Evolutionary conservation across 495 filamentous ascomycete species (phyloP).

Genomic region (Cercophora sp.): DNA sequence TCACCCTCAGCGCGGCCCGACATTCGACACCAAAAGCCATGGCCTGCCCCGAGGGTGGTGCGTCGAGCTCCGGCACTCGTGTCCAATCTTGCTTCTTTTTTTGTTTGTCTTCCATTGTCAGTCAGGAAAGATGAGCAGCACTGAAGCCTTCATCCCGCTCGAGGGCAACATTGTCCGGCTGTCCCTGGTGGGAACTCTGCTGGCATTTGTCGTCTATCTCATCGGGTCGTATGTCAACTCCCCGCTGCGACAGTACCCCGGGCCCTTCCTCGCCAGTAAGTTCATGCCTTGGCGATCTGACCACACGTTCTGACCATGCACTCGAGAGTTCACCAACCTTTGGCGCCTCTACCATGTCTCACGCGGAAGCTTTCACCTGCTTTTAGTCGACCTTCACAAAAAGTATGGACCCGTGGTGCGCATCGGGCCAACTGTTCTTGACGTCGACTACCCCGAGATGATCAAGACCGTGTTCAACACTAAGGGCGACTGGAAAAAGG

Average conservation of each 20-base stretch:
- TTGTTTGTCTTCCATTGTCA: no score
- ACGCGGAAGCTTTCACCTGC: constrained; percentile 14
- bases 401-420: constrained; percentile 38
- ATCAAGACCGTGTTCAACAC: constrained; percentile 22
- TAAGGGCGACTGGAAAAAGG: constrained; percentile 23
- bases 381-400: constrained; percentile 27
- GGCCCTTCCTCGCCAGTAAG: constrained; percentile 35
- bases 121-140: no score
- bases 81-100: no score
- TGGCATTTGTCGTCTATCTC: background rate
- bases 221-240: constrained; percentile 1
- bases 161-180: background rate
- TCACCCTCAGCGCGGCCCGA: no score
- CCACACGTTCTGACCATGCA: background rate
- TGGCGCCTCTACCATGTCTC: constrained; percentile 21
- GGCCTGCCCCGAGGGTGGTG: no score
- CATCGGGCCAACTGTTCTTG: constrained; percentile 36
- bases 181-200: background rate
- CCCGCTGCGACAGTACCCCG: constrained; percentile 28
- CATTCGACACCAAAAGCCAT: no score
- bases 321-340: constrained; percentile 21
- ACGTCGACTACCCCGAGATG: constrained; percentile 31
- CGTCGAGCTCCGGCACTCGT: no score
- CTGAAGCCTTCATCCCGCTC: background rate
- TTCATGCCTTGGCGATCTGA: background rate